These are phyloP conservation scores for Sordariomycetes sp. DNA, from an alignment of 2,329 filamentous ascomycete species.

Conservation along the genomic window DNA sequence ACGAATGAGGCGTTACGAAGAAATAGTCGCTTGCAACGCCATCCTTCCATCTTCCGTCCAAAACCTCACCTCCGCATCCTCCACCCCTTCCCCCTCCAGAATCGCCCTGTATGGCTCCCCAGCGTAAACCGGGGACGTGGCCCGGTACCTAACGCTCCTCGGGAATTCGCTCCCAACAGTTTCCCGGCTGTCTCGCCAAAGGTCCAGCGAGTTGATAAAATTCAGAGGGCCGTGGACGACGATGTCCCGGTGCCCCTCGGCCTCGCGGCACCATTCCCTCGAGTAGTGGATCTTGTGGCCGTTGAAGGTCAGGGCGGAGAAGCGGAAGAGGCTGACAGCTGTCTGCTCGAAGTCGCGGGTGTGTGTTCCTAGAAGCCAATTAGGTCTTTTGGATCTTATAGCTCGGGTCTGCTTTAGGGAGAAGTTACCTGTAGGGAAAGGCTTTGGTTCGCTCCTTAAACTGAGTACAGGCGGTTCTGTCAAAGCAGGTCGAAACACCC, in stretches of 20 bases:
- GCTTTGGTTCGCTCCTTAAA: neutral
- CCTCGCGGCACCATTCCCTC: constrained; percentile 47
- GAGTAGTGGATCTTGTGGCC: constrained; percentile 80
- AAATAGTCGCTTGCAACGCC: neutral
- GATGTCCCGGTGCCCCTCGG: constrained; percentile 59
- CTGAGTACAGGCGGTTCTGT: neutral
- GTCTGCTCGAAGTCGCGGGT: constrained; percentile 10
- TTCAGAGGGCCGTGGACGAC: constrained; percentile 77
- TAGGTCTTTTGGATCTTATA: neutral
- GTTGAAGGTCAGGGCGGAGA: constrained; percentile 78
- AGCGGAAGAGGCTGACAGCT: constrained; percentile 56
- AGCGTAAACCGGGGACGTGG: constrained; percentile 60
- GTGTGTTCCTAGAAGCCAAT: neutral
- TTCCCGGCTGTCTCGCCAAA: constrained; percentile 47
- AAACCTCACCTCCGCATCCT: neutral
- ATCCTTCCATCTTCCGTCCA: neutral
- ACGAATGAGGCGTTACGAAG: too few relatives aligned
- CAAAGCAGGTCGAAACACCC: constrained; percentile 29
- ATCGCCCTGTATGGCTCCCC: constrained; percentile 40
- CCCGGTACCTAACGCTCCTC: constrained; percentile 50
- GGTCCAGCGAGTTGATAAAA: constrained; percentile 59
- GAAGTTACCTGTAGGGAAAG: neutral
- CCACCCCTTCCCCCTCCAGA: neutral
- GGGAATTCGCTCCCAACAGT: constrained; percentile 12
- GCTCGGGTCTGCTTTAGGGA: neutral